Evolutionary conservation across 108 stramenopile species (phyloP).

Genomic region (Bacterosira constricta): DNA sequence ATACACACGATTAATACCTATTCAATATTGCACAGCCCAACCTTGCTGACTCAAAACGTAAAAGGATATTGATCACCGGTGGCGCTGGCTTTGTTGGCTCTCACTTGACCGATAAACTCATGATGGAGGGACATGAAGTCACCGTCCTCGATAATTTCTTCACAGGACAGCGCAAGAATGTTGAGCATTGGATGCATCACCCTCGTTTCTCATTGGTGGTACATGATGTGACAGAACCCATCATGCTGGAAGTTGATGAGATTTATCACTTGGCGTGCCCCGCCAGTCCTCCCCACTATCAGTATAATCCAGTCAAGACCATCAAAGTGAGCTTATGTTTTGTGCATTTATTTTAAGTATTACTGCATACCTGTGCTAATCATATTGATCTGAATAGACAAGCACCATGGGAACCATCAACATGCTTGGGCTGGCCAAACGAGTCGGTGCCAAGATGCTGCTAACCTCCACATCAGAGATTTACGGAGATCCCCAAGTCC

Average conservation of each 20-base stretch:
- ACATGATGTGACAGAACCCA: conserved; percentile 97
- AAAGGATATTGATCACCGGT: conserved; percentile 94
- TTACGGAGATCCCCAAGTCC: conserved; percentile 86
- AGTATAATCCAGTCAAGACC: conserved; percentile 99
- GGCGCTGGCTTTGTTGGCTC: conserved; percentile 98
- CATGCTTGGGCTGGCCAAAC: conserved; percentile 99
- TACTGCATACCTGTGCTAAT: too few relatives aligned
- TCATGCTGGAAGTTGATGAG: conserved; percentile 98
- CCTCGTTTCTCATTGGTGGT: conserved; percentile 73
- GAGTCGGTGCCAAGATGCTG: conserved; percentile 94
- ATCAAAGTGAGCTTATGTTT: conserved; percentile 64
- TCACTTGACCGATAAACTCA: conserved; percentile 96
- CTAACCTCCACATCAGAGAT: conserved; percentile 96
- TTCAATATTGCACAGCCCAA: conserved; percentile 10
- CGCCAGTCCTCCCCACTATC: conserved; percentile 99
- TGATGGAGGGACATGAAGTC: conserved; percentile 98
- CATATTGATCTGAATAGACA: too few relatives aligned
- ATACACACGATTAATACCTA: neutral
- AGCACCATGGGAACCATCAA: conserved; percentile 97
- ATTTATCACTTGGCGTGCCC: conserved; percentile 99
- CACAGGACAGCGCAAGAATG: conserved; percentile 96
- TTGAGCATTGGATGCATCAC: conserved; percentile 98
- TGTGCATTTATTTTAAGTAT: too few relatives aligned
- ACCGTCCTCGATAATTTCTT: conserved; percentile 98
- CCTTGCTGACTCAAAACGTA: conserved; percentile 74